Percentiles rank a stretch among this genome's conserved stretches.
phyloP scores from a whole-genome alignment of 495 filamentous ascomycete species.

The Aspergillus taichungensis region DNA sequence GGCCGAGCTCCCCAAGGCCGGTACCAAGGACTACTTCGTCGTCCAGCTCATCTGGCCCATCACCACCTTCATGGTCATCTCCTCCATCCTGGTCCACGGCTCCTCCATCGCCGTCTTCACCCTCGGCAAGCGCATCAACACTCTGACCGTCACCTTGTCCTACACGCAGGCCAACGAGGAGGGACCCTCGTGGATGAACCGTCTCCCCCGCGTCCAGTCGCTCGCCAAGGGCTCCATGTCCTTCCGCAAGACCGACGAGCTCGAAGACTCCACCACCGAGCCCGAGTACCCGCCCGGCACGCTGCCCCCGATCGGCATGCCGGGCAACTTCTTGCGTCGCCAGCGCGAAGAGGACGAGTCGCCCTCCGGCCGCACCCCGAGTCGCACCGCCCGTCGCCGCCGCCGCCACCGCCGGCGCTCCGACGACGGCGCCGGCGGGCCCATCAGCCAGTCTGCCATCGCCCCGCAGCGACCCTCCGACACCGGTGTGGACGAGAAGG shows the following conservation, averaged over 20 bases:
- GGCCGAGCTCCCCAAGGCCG: slow-evolving; percentile 44
- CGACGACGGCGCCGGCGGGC: slow-evolving; percentile 72
- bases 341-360: slow-evolving; percentile 65
- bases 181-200: slow-evolving; percentile 87
- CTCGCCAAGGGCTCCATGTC: slow-evolving; percentile 77
- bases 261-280: slow-evolving; percentile 48
- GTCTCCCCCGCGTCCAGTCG: slow-evolving; percentile 80
- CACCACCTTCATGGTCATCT: slow-evolving; percentile 85
- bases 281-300: slow-evolving; percentile 67
- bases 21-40: slow-evolving; percentile 52
- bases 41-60: slow-evolving; percentile 91
- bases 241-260: slow-evolving; percentile 50
- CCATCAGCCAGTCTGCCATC: slow-evolving; percentile 86
- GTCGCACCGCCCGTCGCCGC: slow-evolving; percentile 52
- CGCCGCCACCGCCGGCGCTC: slow-evolving; percentile 66
- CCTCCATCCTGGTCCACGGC: slow-evolving; percentile 92
- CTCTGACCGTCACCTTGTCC: slow-evolving; percentile 87
- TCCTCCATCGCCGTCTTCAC: slow-evolving; percentile 98
- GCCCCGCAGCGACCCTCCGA: slow-evolving; percentile 52
- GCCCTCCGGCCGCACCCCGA: slow-evolving; percentile 49
- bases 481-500: slow-evolving; percentile 15
- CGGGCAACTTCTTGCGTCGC: slow-evolving; percentile 75
- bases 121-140: slow-evolving; percentile 96
- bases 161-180: slow-evolving; percentile 88
- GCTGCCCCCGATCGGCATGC: slow-evolving; percentile 64